Base-by-base conservation (phyloP, 208 protist genomes). In the Crithidia bombi region DNA sequence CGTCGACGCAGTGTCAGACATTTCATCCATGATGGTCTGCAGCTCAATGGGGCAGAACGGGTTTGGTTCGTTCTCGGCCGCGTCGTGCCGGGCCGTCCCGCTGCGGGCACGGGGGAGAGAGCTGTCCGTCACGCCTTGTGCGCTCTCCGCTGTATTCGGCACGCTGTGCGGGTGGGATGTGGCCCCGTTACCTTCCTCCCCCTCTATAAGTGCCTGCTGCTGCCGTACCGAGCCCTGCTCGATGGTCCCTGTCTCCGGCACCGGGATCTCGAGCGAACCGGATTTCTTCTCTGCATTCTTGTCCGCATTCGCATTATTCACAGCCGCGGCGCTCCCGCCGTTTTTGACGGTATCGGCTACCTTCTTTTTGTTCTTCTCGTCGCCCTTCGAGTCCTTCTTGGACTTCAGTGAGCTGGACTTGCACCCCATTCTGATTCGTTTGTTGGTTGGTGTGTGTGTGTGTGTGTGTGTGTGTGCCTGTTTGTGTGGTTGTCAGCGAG, bases 361-460 rank as follows among this genome's bases (percentile, higher is more conserved):
- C 23, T 69, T 69, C 19, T 65, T 64, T 26, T 32, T 49, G 17
- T 35, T 39, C 36, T 69, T 71, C 32, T 52, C 25, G 10, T 64
- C 47, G 14, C 62, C 52, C 33, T 50, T 72, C 38, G 66, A 49
- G 15, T 57, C 65, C 38, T 73, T 75, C 21, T 38, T 63, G 25
- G 65, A 10, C 44, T 72, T 75, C 38, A 69, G 43, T 12, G 25
- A 63, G 41, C 75, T 82, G 9, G 57, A 11, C 5, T 72, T 55
- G 62, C 81, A 86, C 38, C 75, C 75, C 81, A 86, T 86, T 32
- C 26, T 51, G n/a, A n/a, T n/a, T n/a, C n/a, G n/a, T n/a, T n/a
- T n/a, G n/a, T n/a, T n/a, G n/a, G n/a, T n/a, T n/a, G n/a, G n/a
- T n/a, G n/a, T n/a, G n/a, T n/a, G n/a, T n/a, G n/a, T n/a, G 26